Percentiles rank a stretch among this genome's conserved stretches.
Evolutionary conservation across 2,329 filamentous ascomycete species (phyloP).

Genomic region (Macroventuria anomochaeta): DNA sequence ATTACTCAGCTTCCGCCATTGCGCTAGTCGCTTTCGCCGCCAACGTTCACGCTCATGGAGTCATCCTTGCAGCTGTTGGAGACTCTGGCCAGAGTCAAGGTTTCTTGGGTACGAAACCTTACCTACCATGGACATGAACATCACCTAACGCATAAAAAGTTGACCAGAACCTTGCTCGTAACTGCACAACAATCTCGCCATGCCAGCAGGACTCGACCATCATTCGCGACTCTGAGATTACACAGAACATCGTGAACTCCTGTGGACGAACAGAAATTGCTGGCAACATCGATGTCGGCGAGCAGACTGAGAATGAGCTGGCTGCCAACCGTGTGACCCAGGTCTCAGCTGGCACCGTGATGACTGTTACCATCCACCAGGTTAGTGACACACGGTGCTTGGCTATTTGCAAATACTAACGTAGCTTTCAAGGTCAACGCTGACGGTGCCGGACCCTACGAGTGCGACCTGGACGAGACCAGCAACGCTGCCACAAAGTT

Average conservation of each 20-base stretch:
- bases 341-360: constrained; percentile 33
- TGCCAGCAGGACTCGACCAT: constrained; percentile 49
- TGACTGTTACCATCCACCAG: constrained; percentile 56
- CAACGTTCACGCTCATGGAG: constrained; percentile 41
- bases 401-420: background rate
- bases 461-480: constrained; percentile 68
- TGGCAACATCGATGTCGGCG: constrained; percentile 49
- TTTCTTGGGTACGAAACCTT: constrained; percentile 32
- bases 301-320: constrained; percentile 48
- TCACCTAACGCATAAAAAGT: constrained; percentile 27
- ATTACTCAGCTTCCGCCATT: constrained; percentile 32
- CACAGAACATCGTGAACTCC: constrained; percentile 47
- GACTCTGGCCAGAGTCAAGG: constrained; percentile 41
- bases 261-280: constrained; percentile 47
- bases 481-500: constrained; percentile 55
- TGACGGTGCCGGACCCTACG: constrained; percentile 70
- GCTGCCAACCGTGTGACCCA: constrained; percentile 39
- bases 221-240: constrained; percentile 47
- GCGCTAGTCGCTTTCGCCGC: constrained; percentile 41
- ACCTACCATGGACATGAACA: background rate
- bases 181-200: constrained; percentile 48
- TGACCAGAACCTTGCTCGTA: constrained; percentile 43
- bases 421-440: constrained; percentile 59
- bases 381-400: background rate
- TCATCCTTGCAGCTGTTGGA: constrained; percentile 39